Conservation (phyloP, 805 yeast species). For the Suhomyces canberraensis region DNA sequence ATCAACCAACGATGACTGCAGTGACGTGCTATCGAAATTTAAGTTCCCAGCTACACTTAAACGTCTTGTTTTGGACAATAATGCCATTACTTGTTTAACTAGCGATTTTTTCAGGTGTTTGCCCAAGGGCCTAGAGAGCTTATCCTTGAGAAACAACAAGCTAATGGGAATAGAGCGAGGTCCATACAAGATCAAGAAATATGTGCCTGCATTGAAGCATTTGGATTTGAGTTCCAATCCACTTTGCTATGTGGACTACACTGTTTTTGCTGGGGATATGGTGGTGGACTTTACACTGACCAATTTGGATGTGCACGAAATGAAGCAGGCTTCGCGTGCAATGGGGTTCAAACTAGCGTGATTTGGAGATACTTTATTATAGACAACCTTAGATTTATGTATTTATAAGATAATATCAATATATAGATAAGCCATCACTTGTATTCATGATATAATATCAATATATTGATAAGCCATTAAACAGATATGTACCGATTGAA, state of each 20-base stretch:
- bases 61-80: constrained; percentile 22
- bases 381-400: too few species aligned
- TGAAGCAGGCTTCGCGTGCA: not conserved
- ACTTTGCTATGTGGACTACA: not conserved
- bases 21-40: constrained; percentile 19
- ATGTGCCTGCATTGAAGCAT: constrained; percentile 9
- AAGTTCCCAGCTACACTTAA: constrained; percentile 25
- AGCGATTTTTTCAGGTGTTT: constrained; percentile 17
- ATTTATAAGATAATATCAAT: too few species aligned
- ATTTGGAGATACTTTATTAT: too few species aligned
- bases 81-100: constrained; percentile 20
- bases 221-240: constrained; percentile 7
- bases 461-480: too few species aligned
- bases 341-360: not conserved
- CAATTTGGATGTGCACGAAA: not conserved
- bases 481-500: too few species aligned
- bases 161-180: constrained; percentile 1
- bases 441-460: too few species aligned
- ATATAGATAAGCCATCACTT: too few species aligned
- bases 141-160: constrained; percentile 22
- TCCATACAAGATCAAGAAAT: not conserved
- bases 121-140: constrained; percentile 24
- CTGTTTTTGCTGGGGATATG: not conserved
- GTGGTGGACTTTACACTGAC: not conserved
- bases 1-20: constrained; percentile 9